Conservation (phyloP, 164 flowering plant species). For the Vitis rotundifolia region DNA sequence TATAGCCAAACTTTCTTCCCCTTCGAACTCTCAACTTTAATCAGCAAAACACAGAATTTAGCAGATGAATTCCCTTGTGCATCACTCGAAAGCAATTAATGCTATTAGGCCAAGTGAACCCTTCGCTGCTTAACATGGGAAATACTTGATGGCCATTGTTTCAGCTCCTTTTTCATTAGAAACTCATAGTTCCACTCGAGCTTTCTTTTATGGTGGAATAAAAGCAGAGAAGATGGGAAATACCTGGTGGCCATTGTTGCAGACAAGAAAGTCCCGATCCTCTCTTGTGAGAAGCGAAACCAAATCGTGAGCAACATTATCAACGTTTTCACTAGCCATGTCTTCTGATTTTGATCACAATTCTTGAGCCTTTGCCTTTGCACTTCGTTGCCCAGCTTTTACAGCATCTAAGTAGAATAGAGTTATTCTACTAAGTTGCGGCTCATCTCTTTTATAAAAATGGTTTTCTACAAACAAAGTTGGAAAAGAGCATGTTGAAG, state of each 20-base stretch:
- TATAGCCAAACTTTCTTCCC: constrained; percentile 59
- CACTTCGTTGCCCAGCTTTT: too few relatives aligned
- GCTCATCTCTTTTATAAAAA: too few relatives aligned
- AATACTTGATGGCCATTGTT: neutral
- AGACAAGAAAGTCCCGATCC: constrained; percentile 15
- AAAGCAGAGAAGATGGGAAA: neutral
- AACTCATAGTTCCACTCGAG: too few relatives aligned
- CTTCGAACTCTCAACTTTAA: constrained; percentile 38
- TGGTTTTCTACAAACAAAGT: too few relatives aligned
- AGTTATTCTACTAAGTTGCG: too few relatives aligned
- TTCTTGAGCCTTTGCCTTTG: too few relatives aligned
- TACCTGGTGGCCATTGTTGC: constrained; percentile 24
- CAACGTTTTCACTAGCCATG: neutral
- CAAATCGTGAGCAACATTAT: constrained; percentile 3
- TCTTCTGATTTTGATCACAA: neutral
- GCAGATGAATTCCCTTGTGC: too few relatives aligned
- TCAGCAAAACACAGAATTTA: constrained; percentile 29
- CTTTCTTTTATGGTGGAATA: neutral
- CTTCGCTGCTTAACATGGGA: neutral
- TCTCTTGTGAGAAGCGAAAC: constrained; percentile 10
- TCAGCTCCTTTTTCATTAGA: neutral
- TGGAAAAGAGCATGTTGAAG: too few relatives aligned
- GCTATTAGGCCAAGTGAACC: neutral
- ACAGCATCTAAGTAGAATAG: too few relatives aligned
- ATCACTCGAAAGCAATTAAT: too few relatives aligned